Percentiles rank a stretch among this genome's conserved stretches.
Conservation (phyloP, 2,329 filamentous ascomycete genomes). For the Scolecobasidium constrictum region DNA sequence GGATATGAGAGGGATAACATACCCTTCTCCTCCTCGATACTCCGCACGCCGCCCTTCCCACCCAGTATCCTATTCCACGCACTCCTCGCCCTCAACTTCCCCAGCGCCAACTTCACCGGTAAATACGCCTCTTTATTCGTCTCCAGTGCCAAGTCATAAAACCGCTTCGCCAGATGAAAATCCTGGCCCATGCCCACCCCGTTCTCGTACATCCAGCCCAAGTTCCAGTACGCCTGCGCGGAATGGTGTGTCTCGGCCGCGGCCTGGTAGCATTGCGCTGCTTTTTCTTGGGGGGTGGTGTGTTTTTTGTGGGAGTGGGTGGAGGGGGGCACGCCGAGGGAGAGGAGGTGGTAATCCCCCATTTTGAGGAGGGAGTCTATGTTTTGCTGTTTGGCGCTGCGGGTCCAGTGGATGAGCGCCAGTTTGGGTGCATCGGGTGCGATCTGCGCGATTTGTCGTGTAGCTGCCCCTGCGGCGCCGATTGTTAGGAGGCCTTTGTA, state of each 20-base stretch:
- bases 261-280: conserved; percentile 82
- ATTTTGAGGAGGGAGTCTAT: conserved; percentile 94
- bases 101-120: conserved; percentile 76
- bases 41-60: conserved; percentile 53
- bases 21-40: conserved; percentile 83
- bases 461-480: not conserved
- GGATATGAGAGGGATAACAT: conserved; percentile 23
- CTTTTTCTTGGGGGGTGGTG: conserved; percentile 81
- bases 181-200: conserved; percentile 87
- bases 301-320: too few species aligned
- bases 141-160: conserved; percentile 85
- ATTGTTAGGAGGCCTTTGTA: not conserved
- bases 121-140: conserved; percentile 88
- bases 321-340: conserved; percentile 61
- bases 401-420: conserved; percentile 87
- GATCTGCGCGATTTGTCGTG: conserved; percentile 15
- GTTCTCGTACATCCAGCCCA: conserved; percentile 99
- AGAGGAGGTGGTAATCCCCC: conserved; percentile 90
- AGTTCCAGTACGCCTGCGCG: conserved; percentile 90
- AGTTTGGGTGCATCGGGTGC: conserved; percentile 48
- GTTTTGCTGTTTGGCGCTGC: conserved; percentile 85
- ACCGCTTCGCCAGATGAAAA: conserved; percentile 92
- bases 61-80: conserved; percentile 92
- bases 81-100: conserved; percentile 74
- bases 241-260: conserved; percentile 86